Conservation (phyloP, 2,329 filamentous ascomycete genomes). For the Colletotrichum shisoi region DNA sequence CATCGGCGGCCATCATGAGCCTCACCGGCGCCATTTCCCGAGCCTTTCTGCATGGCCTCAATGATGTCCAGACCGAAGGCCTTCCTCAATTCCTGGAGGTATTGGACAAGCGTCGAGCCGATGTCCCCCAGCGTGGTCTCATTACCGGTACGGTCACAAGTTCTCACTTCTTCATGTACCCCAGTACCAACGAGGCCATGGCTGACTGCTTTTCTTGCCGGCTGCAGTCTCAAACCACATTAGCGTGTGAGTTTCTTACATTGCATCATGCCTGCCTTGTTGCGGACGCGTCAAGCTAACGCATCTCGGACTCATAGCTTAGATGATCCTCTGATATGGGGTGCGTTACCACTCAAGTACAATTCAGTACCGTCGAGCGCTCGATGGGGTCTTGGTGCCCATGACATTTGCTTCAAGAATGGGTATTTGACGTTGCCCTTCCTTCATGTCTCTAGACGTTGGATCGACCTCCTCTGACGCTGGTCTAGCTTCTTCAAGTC, state of each 20-base stretch:
- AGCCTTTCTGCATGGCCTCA: slow-evolving; percentile 77
- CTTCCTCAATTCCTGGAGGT: slow-evolving; percentile 77
- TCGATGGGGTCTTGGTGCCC: slow-evolving; percentile 88
- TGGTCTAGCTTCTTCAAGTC: slow-evolving; percentile 66
- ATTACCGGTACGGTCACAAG: slow-evolving; percentile 65
- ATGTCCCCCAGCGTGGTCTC: slow-evolving; percentile 75
- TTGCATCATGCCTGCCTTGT: slow-evolving; percentile 8
- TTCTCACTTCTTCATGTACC: not conserved
- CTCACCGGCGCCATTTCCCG: slow-evolving; percentile 74
- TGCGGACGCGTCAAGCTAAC: slow-evolving; percentile 33
- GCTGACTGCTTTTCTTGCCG: slow-evolving; percentile 9
- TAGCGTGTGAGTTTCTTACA: slow-evolving; percentile 73
- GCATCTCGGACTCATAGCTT: slow-evolving; percentile 62
- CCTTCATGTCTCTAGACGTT: slow-evolving; percentile 23
- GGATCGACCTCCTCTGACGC: slow-evolving; percentile 27
- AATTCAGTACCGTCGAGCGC: slow-evolving; percentile 75
- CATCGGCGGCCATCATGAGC: slow-evolving; percentile 78
- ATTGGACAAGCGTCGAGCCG: slow-evolving; percentile 74
- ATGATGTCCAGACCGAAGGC: slow-evolving; percentile 77
- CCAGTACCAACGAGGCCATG: not conserved
- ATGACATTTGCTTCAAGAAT: slow-evolving; percentile 94
- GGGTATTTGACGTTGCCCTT: slow-evolving; percentile 58
- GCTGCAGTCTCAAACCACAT: slow-evolving; percentile 83
- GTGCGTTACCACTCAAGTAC: slow-evolving; percentile 79
- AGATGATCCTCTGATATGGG: slow-evolving; percentile 96